These are phyloP conservation scores for Stachybotrys chlorohalonatus DNA, from an alignment of 2,329 filamentous ascomycete genomes.

Conservation along the genomic window DNA sequence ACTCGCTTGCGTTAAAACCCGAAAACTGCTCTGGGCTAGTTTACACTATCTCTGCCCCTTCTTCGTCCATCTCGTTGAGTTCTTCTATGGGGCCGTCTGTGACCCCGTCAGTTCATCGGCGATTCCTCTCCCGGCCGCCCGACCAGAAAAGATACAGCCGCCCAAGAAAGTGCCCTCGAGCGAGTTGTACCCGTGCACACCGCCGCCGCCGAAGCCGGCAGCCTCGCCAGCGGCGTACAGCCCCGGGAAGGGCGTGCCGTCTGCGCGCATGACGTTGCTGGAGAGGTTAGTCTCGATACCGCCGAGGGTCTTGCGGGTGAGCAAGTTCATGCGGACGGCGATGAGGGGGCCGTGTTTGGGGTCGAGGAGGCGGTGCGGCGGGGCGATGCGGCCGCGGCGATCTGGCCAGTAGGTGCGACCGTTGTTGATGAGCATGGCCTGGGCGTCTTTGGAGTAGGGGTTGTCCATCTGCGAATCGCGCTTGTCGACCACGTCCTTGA, in stretches of 20 bases:
- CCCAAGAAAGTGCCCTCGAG: slow-evolving; percentile 55
- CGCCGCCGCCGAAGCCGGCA: slow-evolving; percentile 53
- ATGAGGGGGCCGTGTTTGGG: slow-evolving; percentile 48
- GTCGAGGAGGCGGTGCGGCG: slow-evolving; percentile 45
- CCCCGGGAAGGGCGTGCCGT: slow-evolving; percentile 37
- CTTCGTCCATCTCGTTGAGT: no score
- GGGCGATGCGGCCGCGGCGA: slow-evolving; percentile 37
- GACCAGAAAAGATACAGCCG: slow-evolving; percentile 54
- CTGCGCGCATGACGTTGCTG: slow-evolving; percentile 45
- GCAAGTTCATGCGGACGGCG: slow-evolving; percentile 49
- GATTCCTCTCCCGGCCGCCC: slow-evolving; percentile 46
- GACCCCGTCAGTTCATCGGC: slow-evolving; percentile 29
- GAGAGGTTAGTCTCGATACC: slow-evolving; percentile 50
- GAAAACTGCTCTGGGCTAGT: no score
- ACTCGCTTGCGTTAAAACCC: no score
- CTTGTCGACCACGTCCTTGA: slow-evolving; percentile 39
- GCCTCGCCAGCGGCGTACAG: slow-evolving; percentile 52
- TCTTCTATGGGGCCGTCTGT: no score
- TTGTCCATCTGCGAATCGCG: slow-evolving; percentile 50
- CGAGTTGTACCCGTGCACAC: slow-evolving; percentile 53
- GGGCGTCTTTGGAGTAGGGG: slow-evolving; percentile 48
- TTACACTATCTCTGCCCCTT: no score
- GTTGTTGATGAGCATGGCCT: slow-evolving; percentile 53
- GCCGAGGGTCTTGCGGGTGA: slow-evolving; percentile 53
- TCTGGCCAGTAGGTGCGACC: slow-evolving; percentile 48